Conservation (phyloP, 345 rosid species). For the Sisymbrium altissimum region DNA sequence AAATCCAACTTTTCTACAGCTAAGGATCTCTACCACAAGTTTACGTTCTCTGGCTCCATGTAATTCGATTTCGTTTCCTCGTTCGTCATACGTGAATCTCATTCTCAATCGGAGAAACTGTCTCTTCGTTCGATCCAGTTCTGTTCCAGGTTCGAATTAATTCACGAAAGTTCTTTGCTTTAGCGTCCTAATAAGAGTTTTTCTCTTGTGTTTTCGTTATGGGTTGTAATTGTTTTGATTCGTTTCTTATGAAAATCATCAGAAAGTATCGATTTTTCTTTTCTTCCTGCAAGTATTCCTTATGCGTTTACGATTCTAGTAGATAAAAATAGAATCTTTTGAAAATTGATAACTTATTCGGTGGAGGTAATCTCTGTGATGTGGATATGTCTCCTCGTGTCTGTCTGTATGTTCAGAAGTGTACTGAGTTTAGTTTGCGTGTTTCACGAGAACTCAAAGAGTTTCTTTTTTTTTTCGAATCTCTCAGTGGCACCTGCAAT, state of each 20-base stretch:
- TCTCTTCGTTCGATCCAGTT: slow-evolving; percentile 52
- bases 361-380: not conserved
- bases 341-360: not conserved
- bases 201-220: not conserved
- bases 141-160: slow-evolving; percentile 46
- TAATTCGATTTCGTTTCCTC: slow-evolving; percentile 42
- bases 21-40: slow-evolving; percentile 11
- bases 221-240: not conserved
- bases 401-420: not conserved
- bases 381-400: not conserved
- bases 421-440: not conserved
- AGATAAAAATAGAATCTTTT: not conserved
- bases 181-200: not conserved
- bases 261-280: not conserved
- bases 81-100: slow-evolving; percentile 36
- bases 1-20: slow-evolving; percentile 30
- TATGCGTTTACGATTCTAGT: not conserved
- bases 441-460: not conserved
- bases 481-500: slow-evolving; percentile 40
- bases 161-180: not conserved
- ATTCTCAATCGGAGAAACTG: slow-evolving; percentile 39
- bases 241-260: not conserved
- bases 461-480: not conserved
- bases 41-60: slow-evolving; percentile 12
- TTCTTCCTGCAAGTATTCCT: not conserved